Evolutionary conservation across 179 eudicot genomes (phyloP).

Genomic region (Corrigiola litoralis): DNA sequence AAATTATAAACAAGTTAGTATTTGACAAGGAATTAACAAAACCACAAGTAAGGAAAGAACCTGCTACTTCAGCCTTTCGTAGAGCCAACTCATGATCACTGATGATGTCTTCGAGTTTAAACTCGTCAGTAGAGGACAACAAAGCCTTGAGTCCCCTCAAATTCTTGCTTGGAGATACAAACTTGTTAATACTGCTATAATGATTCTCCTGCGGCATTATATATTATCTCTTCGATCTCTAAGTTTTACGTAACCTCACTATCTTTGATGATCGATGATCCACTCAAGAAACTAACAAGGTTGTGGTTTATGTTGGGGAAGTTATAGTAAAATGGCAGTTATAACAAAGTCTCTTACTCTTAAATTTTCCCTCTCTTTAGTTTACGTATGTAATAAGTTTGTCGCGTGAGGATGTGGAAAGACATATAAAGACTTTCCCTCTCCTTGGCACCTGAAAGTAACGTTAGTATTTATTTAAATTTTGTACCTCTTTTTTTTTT

Average conservation of each 20-base stretch:
- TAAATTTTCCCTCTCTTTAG: neutral
- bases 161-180: slow-evolving; percentile 12
- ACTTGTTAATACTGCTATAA: neutral
- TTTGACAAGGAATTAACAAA: neutral
- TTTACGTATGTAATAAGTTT: neutral
- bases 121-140: neutral
- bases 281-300: neutral
- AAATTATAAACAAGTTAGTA: neutral
- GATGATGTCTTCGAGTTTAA: slow-evolving; percentile 56
- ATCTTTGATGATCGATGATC: neutral
- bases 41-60: too few species aligned
- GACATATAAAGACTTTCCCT: neutral
- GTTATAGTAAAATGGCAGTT: too few species aligned
- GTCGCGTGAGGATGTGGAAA: neutral
- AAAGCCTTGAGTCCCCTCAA: slow-evolving; percentile 30
- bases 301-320: neutral
- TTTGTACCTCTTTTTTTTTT: neutral
- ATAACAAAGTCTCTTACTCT: too few species aligned
- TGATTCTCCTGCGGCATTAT: slow-evolving; percentile 14
- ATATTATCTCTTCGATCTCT: neutral
- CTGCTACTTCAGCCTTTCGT: slow-evolving; percentile 69
- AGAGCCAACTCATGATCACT: slow-evolving; percentile 66
- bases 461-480: slow-evolving; percentile 5
- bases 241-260: neutral
- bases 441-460: slow-evolving; percentile 14